Conservation (phyloP, 2,329 filamentous ascomycete species). For the Bimuria novae-zelandiae region DNA sequence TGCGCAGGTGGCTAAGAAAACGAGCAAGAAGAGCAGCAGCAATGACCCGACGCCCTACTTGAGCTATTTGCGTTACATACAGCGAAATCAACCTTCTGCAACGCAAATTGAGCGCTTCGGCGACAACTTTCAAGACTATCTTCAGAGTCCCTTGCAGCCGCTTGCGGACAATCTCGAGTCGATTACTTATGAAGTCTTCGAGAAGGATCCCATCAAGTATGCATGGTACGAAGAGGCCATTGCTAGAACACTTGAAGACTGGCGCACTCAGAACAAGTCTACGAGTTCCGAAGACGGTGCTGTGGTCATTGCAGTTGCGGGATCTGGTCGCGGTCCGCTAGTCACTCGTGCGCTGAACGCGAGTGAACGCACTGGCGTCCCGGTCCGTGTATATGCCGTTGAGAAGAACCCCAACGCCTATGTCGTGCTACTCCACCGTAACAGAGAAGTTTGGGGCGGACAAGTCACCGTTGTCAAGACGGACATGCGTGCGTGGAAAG, state of each 20-base stretch:
- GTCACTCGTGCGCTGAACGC: constrained; percentile 86
- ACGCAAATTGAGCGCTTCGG: constrained; percentile 69
- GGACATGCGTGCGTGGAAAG: constrained; percentile 96
- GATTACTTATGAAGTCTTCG: constrained; percentile 97
- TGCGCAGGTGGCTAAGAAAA: constrained; percentile 46
- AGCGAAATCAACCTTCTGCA: constrained; percentile 74
- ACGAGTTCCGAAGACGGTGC: constrained; percentile 71
- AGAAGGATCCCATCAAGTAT: constrained; percentile 98
- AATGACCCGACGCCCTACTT: constrained; percentile 67
- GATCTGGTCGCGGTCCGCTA: constrained; percentile 88
- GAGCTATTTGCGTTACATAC: constrained; percentile 81
- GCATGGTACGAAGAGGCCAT: constrained; percentile 91
- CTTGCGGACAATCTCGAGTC: constrained; percentile 96
- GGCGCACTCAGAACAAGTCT: constrained; percentile 72
- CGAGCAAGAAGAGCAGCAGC: constrained; percentile 53
- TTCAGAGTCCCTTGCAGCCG: constrained; percentile 92
- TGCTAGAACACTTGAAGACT: constrained; percentile 78
- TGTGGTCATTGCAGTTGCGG: constrained; percentile 88
- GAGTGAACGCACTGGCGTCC: constrained; percentile 73
- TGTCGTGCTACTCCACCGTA: constrained; percentile 87
- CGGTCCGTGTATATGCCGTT: constrained; percentile 86
- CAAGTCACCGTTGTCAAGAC: constrained; percentile 88
- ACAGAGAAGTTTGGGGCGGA: constrained; percentile 75
- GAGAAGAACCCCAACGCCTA: constrained; percentile 99
- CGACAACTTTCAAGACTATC: constrained; percentile 84